A percentile compares a stretch with the other conserved stretches of the same genome.
Evolutionary conservation across 805 yeast genomes (phyloP).

Genomic region (Kuraishia borneana): DNA sequence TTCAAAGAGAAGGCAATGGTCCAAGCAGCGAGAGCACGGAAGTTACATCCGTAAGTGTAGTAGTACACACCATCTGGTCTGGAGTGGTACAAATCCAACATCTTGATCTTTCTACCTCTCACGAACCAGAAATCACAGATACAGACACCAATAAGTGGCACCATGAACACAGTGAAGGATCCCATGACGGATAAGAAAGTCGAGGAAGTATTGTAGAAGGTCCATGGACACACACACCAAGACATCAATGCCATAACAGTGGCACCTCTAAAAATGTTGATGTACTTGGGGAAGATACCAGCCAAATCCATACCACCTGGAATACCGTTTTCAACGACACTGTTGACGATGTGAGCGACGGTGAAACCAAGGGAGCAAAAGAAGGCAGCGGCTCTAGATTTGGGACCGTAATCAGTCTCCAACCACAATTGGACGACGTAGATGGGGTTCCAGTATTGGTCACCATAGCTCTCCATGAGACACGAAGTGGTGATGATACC

Average conservation of each 20-base stretch:
- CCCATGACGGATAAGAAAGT: constrained; percentile 18
- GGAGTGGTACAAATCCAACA: constrained; percentile 27
- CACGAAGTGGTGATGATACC: constrained; percentile 35
- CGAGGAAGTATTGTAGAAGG: constrained; percentile 21
- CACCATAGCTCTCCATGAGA: constrained; percentile 14
- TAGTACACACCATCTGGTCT: constrained; percentile 21
- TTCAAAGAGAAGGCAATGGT: constrained; percentile 31
- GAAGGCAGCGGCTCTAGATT: constrained; percentile 37
- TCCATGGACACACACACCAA: constrained; percentile 29
- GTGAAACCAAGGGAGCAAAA: constrained; percentile 27
- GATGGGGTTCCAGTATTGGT: constrained; percentile 34
- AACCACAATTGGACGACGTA: constrained; percentile 28
- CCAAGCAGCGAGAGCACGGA: constrained; percentile 27
- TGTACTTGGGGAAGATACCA: constrained; percentile 30
- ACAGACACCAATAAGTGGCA: constrained; percentile 27
- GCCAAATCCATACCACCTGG: constrained; percentile 41
- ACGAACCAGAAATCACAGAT: constrained; percentile 27
- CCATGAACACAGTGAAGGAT: constrained; percentile 23
- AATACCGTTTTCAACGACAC: constrained; percentile 26
- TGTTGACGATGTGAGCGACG: constrained; percentile 26
- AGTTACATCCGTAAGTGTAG: constrained; percentile 29
- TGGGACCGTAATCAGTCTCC: constrained; percentile 21
- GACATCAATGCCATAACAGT: constrained; percentile 22
- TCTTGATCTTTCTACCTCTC: constrained; percentile 24
- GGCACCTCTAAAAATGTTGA: constrained; percentile 35